These are phyloP conservation scores for Jacaranda copaia DNA, from an alignment of 257 asterid species.

Conservation along the genomic window DNA sequence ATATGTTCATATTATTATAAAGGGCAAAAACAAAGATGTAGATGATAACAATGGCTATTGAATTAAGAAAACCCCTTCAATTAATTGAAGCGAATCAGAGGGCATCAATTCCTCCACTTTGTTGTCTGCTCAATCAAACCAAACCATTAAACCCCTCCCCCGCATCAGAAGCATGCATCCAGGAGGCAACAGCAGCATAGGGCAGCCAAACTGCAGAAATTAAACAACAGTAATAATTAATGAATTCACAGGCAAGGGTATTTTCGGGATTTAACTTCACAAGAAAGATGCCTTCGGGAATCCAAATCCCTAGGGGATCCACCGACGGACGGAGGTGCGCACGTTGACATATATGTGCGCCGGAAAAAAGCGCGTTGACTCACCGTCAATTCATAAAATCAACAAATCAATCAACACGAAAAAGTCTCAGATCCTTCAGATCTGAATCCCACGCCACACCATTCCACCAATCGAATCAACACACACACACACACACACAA, in stretches of 20 bases:
- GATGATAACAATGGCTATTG: slow-evolving; percentile 26
- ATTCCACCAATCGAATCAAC: slow-evolving; percentile 25
- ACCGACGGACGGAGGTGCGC: slow-evolving; percentile 1
- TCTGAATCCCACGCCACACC: slow-evolving; percentile 21
- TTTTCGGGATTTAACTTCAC: background rate
- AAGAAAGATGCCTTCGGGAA: background rate
- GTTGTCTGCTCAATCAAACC: slow-evolving; percentile 22
- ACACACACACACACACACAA: background rate
- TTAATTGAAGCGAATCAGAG: slow-evolving; percentile 25
- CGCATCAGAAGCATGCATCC: slow-evolving; percentile 64
- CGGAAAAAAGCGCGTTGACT: slow-evolving; percentile 27
- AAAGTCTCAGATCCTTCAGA: slow-evolving; percentile 38
- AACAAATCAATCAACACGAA: background rate
- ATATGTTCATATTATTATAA: slow-evolving; percentile 32
- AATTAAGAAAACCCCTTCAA: slow-evolving; percentile 27
- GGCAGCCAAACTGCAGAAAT: slow-evolving; percentile 68
- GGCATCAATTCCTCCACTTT: background rate
- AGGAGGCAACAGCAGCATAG: slow-evolving; percentile 75
- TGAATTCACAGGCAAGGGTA: background rate
- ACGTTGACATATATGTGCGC: slow-evolving; percentile 10
- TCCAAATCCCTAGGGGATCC: background rate
- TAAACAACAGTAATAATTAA: background rate
- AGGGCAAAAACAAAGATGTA: slow-evolving; percentile 6
- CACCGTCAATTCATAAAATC: slow-evolving; percentile 29
- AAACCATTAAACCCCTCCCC: background rate